Conservation (phyloP, 768 basidiomycete genomes). For the Leccinum subgranulosum region DNA sequence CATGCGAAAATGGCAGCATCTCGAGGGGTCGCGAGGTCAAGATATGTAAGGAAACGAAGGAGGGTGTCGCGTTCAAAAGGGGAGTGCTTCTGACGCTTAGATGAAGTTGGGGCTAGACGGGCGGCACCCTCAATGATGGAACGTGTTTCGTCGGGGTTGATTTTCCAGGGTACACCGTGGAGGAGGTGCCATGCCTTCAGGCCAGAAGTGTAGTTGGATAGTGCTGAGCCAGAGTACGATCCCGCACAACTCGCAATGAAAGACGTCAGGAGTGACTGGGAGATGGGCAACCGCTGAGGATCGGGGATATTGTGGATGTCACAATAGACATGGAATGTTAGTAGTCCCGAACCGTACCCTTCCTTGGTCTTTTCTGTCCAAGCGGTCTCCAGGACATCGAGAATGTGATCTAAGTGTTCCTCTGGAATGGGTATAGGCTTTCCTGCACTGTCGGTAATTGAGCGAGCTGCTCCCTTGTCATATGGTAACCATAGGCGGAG, state of each 20-base stretch:
- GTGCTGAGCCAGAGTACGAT: background rate
- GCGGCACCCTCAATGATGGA: background rate
- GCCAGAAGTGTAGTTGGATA: background rate
- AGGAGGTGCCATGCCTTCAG: background rate
- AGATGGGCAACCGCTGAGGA: too few species aligned
- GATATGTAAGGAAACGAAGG: background rate
- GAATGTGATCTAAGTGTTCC: too few species aligned
- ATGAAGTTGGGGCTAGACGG: background rate
- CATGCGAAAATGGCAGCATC: background rate
- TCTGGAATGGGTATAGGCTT: too few species aligned
- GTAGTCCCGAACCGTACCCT: too few species aligned
- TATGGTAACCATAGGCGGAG: too few species aligned
- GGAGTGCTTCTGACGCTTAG: background rate
- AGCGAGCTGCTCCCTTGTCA: too few species aligned
- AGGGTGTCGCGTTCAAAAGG: background rate
- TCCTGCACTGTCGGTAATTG: too few species aligned
- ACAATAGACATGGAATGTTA: too few species aligned
- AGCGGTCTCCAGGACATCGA: too few species aligned
- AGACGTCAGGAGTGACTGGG: background rate
- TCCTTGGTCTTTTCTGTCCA: too few species aligned
- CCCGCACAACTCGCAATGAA: background rate
- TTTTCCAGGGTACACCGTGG: background rate
- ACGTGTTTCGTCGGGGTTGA: background rate
- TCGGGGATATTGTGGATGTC: too few species aligned
- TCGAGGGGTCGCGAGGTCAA: background rate